These are phyloP conservation scores for Cytospora leucostoma DNA, from an alignment of 2,329 filamentous ascomycete genomes.

Conservation along the genomic window DNA sequence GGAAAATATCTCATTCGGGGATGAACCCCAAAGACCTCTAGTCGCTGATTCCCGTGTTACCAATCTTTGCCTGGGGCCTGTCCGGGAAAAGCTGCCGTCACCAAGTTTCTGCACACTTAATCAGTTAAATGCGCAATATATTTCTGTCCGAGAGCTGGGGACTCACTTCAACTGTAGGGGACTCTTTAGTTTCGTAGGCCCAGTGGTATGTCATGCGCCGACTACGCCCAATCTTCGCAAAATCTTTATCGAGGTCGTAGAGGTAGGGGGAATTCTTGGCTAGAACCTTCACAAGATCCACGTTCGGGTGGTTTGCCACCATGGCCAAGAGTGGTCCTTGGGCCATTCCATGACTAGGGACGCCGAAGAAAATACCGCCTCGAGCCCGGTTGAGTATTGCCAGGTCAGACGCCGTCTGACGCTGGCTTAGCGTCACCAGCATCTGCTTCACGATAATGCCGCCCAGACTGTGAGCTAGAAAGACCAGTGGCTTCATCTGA, in stretches of 20 bases:
- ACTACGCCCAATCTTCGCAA: constrained; percentile 23
- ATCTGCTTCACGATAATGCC: constrained; percentile 34
- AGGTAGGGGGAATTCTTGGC: constrained; percentile 19
- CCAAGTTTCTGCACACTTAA: constrained; percentile 10
- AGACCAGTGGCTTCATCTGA: constrained; percentile 30
- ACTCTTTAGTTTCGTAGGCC: constrained; percentile 32
- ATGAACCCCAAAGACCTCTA: constrained; percentile 21
- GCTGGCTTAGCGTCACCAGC: constrained; percentile 27
- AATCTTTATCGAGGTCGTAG: constrained; percentile 25
- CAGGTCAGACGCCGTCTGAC: background rate
- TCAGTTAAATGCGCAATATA: background rate
- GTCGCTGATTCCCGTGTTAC: constrained; percentile 32
- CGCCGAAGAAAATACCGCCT: constrained; percentile 33
- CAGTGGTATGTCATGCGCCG: constrained; percentile 26
- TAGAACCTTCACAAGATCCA: constrained; percentile 26
- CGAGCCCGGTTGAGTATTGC: constrained; percentile 22
- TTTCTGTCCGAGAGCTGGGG: background rate
- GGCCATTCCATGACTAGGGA: constrained; percentile 32
- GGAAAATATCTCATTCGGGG: constrained; percentile 22
- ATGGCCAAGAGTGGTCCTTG: constrained; percentile 28
- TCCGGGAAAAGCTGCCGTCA: constrained; percentile 26
- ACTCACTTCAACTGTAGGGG: constrained; percentile 30
- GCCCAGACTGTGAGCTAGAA: constrained; percentile 35
- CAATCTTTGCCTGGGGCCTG: constrained; percentile 28
- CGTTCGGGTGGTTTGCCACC: constrained; percentile 30